Evolutionary conservation across 805 yeast species (phyloP).

Genomic region (Wickerhamia fluorescens): DNA sequence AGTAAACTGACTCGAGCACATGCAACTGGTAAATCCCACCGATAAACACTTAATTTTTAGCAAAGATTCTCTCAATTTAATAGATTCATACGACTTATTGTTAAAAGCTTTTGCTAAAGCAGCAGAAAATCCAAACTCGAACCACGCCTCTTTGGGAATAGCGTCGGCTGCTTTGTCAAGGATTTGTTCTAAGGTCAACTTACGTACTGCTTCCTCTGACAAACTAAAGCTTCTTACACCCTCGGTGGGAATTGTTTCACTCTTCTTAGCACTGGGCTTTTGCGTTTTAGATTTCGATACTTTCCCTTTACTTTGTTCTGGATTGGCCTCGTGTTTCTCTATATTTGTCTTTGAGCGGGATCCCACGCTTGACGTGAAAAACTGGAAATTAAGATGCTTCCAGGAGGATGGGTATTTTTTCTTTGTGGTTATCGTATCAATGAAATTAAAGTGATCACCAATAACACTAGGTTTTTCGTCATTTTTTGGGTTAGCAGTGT

Average conservation of each 20-base stretch:
- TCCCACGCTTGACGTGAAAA: slow-evolving; percentile 25
- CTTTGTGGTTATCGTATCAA: slow-evolving; percentile 37
- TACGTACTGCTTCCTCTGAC: slow-evolving; percentile 50
- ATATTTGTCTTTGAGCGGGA: too few species aligned
- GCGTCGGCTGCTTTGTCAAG: slow-evolving; percentile 51
- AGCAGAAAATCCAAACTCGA: slow-evolving; percentile 54
- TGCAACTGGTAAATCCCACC: slow-evolving; percentile 54
- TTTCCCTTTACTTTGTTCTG: slow-evolving; percentile 6
- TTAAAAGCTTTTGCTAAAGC: slow-evolving; percentile 69
- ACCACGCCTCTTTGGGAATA: slow-evolving; percentile 59
- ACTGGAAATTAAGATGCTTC: slow-evolving; percentile 48
- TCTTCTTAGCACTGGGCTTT: slow-evolving; percentile 4
- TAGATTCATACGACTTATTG: slow-evolving; percentile 44
- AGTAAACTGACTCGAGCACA: slow-evolving; percentile 50
- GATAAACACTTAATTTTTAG: slow-evolving; percentile 61
- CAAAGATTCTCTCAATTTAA: slow-evolving; percentile 50
- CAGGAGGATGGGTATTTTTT: slow-evolving; percentile 48
- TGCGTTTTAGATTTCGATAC: slow-evolving; percentile 4
- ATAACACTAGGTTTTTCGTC: slow-evolving; percentile 16
- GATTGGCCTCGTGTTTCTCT: too few species aligned
- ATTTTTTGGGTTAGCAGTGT: slow-evolving; percentile 2
- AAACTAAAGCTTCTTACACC: slow-evolving; percentile 48
- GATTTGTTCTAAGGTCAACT: slow-evolving; percentile 51
- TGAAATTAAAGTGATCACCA: slow-evolving; percentile 38
- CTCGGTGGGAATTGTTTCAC: slow-evolving; percentile 16